These are phyloP conservation scores for Datisca glomerata DNA, from an alignment of 306 rosid genomes.

Conservation along the genomic window DNA sequence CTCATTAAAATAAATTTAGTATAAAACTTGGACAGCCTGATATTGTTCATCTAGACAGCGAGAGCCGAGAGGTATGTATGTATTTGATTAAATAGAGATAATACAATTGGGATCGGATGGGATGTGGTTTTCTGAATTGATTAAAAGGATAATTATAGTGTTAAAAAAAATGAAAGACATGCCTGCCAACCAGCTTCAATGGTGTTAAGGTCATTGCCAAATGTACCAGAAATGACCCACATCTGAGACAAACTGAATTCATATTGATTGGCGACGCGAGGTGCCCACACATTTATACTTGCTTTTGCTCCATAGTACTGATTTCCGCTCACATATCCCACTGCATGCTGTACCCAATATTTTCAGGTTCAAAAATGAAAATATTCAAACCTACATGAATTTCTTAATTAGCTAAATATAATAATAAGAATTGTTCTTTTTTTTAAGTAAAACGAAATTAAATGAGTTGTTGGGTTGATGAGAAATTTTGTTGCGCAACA, in stretches of 20 bases:
- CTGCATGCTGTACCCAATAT: constrained; percentile 7
- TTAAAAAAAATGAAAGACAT: not conserved
- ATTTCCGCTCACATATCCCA: constrained; percentile 14
- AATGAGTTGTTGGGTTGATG: too few species aligned
- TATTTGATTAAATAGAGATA: not conserved
- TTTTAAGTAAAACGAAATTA: not conserved
- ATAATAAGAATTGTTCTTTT: not conserved
- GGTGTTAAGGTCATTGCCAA: constrained; percentile 90
- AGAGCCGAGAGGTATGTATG: too few species aligned
- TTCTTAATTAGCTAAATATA: not conserved
- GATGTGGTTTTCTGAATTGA: not conserved
- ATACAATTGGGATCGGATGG: not conserved
- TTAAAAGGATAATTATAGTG: not conserved
- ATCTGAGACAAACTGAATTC: constrained; percentile 96
- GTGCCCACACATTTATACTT: constrained; percentile 97
- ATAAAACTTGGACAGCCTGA: too few species aligned
- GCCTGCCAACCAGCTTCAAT: constrained; percentile 99
- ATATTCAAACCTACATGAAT: not conserved
- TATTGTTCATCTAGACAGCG: too few species aligned
- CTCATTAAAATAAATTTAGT: too few species aligned
- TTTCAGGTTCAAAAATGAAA: not conserved
- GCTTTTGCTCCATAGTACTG: constrained; percentile 86
- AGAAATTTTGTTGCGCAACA: too few species aligned
- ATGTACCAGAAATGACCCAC: constrained; percentile 98
- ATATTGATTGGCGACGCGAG: constrained; percentile 62